A percentile compares a stretch with the other conserved stretches of the same genome.
Conservation (phyloP, 2,329 filamentous ascomycete species). For the Acarospora socialis region DNA sequence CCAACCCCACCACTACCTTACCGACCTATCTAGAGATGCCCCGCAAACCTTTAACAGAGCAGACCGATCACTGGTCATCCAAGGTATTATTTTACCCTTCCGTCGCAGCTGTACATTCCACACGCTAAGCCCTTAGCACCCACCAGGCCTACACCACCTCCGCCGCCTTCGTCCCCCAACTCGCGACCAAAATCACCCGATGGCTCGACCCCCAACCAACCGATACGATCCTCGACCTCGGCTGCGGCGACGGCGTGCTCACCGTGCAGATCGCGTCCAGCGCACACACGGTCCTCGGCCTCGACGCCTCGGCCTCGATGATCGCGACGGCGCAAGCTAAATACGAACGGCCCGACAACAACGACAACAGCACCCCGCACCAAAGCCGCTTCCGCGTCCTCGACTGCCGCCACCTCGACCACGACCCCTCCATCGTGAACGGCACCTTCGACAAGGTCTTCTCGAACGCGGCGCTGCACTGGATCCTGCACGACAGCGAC, state of each 20-base stretch:
- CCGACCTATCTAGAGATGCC: too few species aligned
- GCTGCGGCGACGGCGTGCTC: constrained; percentile 50
- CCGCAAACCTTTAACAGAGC: too few species aligned
- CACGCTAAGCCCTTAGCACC: too few species aligned
- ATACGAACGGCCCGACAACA: constrained; percentile 25
- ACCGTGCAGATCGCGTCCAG: constrained; percentile 38
- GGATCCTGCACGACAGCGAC: constrained; percentile 40
- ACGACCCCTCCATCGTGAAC: constrained; percentile 15
- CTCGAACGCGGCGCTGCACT: constrained; percentile 53
- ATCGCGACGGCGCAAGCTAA: constrained; percentile 37
- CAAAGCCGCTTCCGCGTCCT: constrained; percentile 20
- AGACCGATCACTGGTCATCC: too few species aligned
- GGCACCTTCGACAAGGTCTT: constrained; percentile 41
- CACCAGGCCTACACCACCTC: constrained; percentile 44
- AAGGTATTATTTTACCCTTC: too few species aligned
- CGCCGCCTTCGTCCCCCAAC: constrained; percentile 49
- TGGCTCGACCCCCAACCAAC: constrained; percentile 46
- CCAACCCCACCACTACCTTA: too few species aligned
- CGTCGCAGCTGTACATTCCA: too few species aligned
- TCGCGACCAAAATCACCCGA: constrained; percentile 42
- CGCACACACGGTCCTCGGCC: constrained; percentile 37
- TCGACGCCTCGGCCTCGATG: constrained; percentile 47
- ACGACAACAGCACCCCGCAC: constrained; percentile 27
- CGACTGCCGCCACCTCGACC: constrained; percentile 24
- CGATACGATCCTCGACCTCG: constrained; percentile 47